Evolutionary conservation across 495 filamentous ascomycete species (phyloP).

Genomic region (Penicillium soppii): DNA sequence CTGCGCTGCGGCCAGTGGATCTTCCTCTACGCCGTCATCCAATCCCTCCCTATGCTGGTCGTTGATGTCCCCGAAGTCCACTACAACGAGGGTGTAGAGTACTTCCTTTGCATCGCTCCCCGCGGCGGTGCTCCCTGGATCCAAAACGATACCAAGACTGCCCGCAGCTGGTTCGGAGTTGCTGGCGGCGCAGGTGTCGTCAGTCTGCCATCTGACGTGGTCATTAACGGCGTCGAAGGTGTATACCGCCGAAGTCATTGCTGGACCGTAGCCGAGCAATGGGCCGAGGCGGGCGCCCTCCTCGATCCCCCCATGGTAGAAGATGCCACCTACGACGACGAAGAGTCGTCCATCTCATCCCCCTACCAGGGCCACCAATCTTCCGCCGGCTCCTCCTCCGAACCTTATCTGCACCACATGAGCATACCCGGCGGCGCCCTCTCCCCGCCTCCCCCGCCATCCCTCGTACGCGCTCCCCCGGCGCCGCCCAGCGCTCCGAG

Average conservation of each 20-base stretch:
- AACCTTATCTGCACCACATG: conserved; percentile 22
- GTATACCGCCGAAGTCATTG: conserved; percentile 90
- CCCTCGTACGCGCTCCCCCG: conserved; percentile 46
- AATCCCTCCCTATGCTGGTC: conserved; percentile 85
- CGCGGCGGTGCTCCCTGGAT: conserved; percentile 84
- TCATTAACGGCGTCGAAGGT: conserved; percentile 86
- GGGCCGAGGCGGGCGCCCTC: conserved; percentile 51
- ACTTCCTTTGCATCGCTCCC: conserved; percentile 92
- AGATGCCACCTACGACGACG: conserved; percentile 37
- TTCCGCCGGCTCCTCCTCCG: conserved; percentile 40
- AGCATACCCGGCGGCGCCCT: conserved; percentile 27
- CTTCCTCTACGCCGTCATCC: conserved; percentile 88
- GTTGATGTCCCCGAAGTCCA: conserved; percentile 80
- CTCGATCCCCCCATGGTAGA: conserved; percentile 39
- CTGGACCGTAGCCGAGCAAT: conserved; percentile 80
- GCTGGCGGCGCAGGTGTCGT: conserved; percentile 69
- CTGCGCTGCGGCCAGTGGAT: conserved; percentile 88
- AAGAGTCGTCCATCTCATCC: conserved; percentile 45
- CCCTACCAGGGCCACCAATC: conserved; percentile 45
- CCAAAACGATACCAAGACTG: conserved; percentile 62
- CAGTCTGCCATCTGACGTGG: conserved; percentile 74
- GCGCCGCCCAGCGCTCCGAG: conserved; percentile 24
- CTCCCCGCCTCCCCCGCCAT: conserved; percentile 39
- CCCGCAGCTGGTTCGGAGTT: conserved; percentile 79
- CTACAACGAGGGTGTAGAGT: conserved; percentile 81